Evolutionary conservation across 2,329 filamentous ascomycete species (phyloP).

Genomic region (Stagonosporopsis rhizophila): DNA sequence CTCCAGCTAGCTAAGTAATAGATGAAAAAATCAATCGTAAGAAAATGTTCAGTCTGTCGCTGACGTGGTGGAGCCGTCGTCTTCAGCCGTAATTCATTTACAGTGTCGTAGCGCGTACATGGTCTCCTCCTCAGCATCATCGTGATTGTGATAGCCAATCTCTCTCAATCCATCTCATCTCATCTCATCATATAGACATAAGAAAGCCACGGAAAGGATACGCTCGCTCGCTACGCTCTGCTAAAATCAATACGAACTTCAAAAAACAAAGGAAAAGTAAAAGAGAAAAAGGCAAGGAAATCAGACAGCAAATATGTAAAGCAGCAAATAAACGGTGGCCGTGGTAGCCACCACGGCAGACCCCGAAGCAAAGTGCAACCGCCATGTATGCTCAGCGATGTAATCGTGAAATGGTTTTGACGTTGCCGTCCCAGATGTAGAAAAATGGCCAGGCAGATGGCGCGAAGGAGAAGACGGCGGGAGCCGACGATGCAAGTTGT

Average conservation of each 20-base stretch:
- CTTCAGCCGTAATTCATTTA: constrained; percentile 16
- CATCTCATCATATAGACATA: constrained; percentile 21
- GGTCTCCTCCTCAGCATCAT: not conserved
- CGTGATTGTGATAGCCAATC: constrained; percentile 10
- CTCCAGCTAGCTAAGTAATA: constrained; percentile 23
- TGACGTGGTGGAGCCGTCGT: constrained; percentile 1
- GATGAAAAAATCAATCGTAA: constrained; percentile 32
- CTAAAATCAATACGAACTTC: constrained; percentile 18
- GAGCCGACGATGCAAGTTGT: constrained; percentile 47
- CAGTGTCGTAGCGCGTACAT: constrained; percentile 19
- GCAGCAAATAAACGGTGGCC: constrained; percentile 17
- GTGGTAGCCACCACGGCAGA: constrained; percentile 23
- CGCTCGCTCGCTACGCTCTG: constrained; percentile 45
- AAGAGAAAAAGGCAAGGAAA: constrained; percentile 37
- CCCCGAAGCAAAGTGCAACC: constrained; percentile 35
- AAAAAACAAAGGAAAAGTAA: constrained; percentile 23
- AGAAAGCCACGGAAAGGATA: constrained; percentile 37
- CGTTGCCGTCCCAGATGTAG: constrained; percentile 45
- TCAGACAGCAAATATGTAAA: constrained; percentile 29
- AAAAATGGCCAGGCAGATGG: constrained; percentile 31
- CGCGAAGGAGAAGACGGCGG: constrained; percentile 30
- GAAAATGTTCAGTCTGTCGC: constrained; percentile 4
- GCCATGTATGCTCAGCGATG: constrained; percentile 41
- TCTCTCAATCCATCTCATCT: constrained; percentile 12
- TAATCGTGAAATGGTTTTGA: constrained; percentile 26